These are phyloP conservation scores for Penicillium sp. DNA, from an alignment of 2,329 filamentous ascomycete genomes.

Conservation along the genomic window DNA sequence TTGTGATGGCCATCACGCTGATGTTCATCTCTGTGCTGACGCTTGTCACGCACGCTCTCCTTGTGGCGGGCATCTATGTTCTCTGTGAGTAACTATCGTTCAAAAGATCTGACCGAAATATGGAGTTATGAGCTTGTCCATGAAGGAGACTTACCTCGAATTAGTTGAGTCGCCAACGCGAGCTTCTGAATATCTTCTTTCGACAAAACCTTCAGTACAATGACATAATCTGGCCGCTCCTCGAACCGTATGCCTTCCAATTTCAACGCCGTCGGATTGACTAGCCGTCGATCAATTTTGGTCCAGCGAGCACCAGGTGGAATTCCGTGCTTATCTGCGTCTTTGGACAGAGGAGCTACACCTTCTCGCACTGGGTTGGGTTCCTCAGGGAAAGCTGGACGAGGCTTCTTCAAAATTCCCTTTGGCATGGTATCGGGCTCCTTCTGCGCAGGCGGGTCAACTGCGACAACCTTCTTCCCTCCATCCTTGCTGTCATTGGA, in stretches of 20 bases:
- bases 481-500: constrained; percentile 22
- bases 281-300: constrained; percentile 82
- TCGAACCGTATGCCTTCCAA: constrained; percentile 89
- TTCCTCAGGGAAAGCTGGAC: constrained; percentile 82
- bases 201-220: constrained; percentile 82
- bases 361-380: constrained; percentile 81
- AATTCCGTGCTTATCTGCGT: constrained; percentile 72
- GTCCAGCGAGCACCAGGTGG: constrained; percentile 85
- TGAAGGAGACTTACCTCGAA: constrained; percentile 64
- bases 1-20: constrained; percentile 36
- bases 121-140: not conserved
- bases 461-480: constrained; percentile 26
- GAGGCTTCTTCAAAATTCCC: constrained; percentile 83
- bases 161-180: constrained; percentile 75
- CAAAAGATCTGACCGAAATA: not conserved
- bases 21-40: constrained; percentile 45
- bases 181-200: constrained; percentile 90
- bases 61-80: constrained; percentile 38
- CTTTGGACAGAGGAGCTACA: constrained; percentile 82
- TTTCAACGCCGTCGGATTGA: constrained; percentile 85
- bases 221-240: constrained; percentile 89
- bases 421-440: constrained; percentile 69
- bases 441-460: constrained; percentile 32
- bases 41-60: constrained; percentile 37
- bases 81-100: constrained; percentile 13